Evolutionary conservation across 176 grass and related monocot genomes (phyloP).

Genomic region (Avena insularis): DNA sequence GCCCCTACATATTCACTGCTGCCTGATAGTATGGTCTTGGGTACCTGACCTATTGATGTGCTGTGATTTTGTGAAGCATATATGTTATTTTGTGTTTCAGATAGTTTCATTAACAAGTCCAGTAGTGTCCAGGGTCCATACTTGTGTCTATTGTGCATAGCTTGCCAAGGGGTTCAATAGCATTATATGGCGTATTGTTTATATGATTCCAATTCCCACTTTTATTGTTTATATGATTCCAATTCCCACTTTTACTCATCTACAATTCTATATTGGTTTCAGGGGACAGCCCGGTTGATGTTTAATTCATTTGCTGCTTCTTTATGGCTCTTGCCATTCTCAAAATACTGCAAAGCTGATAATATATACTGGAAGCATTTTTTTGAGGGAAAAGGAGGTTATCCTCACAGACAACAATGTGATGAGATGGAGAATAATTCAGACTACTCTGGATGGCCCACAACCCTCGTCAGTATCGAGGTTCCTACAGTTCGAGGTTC

Average conservation of each 20-base stretch:
- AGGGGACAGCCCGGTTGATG: conserved; percentile 93
- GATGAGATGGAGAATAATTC: conserved; percentile 78
- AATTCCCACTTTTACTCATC: conserved; percentile 1
- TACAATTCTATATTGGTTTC: conserved; percentile 47
- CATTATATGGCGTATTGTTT: conserved; percentile 7
- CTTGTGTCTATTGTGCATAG: conserved; percentile 10
- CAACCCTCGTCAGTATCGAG: conserved; percentile 83
- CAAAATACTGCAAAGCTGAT: conserved; percentile 89
- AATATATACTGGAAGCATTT: conserved; percentile 95
- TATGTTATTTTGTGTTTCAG: conserved; percentile 22
- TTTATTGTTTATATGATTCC: not conserved
- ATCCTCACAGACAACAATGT: conserved; percentile 71
- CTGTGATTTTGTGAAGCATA: not conserved
- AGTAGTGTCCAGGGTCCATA: not conserved
- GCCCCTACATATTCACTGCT: not conserved
- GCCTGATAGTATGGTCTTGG: conserved; percentile 1
- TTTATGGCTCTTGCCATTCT: conserved; percentile 93
- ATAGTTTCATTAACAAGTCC: conserved; percentile 19
- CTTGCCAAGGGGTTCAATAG: not conserved
- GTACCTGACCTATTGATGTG: conserved; percentile 18
- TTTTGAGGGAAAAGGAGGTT: conserved; percentile 74
- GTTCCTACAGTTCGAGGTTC: conserved; percentile 83
- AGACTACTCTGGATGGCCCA: conserved; percentile 83
- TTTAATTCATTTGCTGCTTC: conserved; percentile 93
- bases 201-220: not conserved